These are phyloP conservation scores for Rosa rugosa DNA, from an alignment of 306 rosid genomes.

Conservation along the genomic window DNA sequence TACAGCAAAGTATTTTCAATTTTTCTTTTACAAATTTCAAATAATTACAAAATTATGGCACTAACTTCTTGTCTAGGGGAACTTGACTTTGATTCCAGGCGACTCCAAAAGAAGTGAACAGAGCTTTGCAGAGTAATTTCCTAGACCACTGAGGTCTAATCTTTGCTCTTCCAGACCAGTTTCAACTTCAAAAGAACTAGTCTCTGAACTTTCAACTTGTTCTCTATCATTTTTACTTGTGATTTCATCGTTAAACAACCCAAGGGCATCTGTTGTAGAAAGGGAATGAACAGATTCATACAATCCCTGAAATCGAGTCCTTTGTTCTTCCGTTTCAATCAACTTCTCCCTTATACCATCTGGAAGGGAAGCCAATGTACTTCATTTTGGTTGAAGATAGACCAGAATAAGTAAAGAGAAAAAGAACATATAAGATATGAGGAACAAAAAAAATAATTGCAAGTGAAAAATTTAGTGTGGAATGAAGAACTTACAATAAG, in stretches of 20 bases:
- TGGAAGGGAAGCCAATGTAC: constrained; percentile 72
- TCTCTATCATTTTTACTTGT: constrained; percentile 33
- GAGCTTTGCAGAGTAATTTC: constrained; percentile 44
- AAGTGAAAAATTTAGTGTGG: neutral
- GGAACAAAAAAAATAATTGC: neutral
- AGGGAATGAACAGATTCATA: constrained; percentile 59
- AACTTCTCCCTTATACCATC: constrained; percentile 58
- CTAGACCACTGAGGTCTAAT: constrained; percentile 32
- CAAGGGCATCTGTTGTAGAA: constrained; percentile 67
- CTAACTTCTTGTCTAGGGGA: constrained; percentile 33
- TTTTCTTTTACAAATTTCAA: neutral
- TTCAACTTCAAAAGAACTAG: constrained; percentile 4
- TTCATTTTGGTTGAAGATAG: constrained; percentile 25
- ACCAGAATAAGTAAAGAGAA: constrained; percentile 16
- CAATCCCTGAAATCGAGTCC: constrained; percentile 51
- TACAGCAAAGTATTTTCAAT: neutral
- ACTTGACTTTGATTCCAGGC: constrained; percentile 43
- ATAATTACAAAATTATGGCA: neutral
- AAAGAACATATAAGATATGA: constrained; percentile 10
- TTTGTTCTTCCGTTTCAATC: constrained; percentile 48
- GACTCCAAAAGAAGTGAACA: constrained; percentile 45
- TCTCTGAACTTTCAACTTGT: constrained; percentile 29
- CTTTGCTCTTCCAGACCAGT: constrained; percentile 33
- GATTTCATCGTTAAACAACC: constrained; percentile 48
- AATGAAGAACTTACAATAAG: neutral